These are phyloP conservation scores for Allodekkera sacchari DNA, from an alignment of 805 yeast genomes.

Conservation along the genomic window DNA sequence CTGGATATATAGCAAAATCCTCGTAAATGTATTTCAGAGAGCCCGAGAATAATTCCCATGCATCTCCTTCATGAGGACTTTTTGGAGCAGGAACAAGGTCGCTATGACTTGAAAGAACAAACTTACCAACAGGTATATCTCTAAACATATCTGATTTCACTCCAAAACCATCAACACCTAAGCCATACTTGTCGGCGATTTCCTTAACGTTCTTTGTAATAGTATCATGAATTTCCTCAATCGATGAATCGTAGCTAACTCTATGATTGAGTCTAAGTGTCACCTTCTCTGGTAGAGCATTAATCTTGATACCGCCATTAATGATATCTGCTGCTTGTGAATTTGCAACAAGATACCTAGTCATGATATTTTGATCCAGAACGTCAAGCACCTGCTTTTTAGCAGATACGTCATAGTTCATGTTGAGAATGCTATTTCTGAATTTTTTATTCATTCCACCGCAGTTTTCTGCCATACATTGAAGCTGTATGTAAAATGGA, in stretches of 20 bases:
- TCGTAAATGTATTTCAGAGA: slow-evolving; percentile 55
- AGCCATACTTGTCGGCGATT: slow-evolving; percentile 27
- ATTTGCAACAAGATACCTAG: slow-evolving; percentile 42
- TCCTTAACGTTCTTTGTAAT: slow-evolving; percentile 21
- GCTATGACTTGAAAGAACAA: slow-evolving; percentile 13
- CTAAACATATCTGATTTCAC: slow-evolving; percentile 9
- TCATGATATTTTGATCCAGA: slow-evolving; percentile 12
- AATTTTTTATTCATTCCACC: slow-evolving; percentile 9
- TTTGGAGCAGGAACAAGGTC: slow-evolving; percentile 35
- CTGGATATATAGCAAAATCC: slow-evolving; percentile 34
- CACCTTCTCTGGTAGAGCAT: slow-evolving; percentile 66
- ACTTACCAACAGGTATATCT: slow-evolving; percentile 13
- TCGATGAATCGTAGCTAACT: slow-evolving; percentile 39
- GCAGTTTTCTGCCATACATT: slow-evolving; percentile 55
- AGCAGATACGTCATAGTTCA: slow-evolving; percentile 28
- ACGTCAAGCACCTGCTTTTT: slow-evolving; percentile 27
- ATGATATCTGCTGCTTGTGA: slow-evolving; percentile 64
- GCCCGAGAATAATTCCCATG: slow-evolving; percentile 56
- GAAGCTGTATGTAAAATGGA: slow-evolving; percentile 50
- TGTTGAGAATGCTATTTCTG: slow-evolving; percentile 28
- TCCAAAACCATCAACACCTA: slow-evolving; percentile 32
- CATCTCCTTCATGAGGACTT: slow-evolving; percentile 32
- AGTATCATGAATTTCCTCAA: slow-evolving; percentile 24
- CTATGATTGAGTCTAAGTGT: slow-evolving; percentile 54
- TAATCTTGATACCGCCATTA: slow-evolving; percentile 65